A percentile compares a stretch with the other conserved stretches of the same genome.
These are phyloP conservation scores for Myrica gale DNA, from an alignment of 306 rosid species.

Conservation along the genomic window DNA sequence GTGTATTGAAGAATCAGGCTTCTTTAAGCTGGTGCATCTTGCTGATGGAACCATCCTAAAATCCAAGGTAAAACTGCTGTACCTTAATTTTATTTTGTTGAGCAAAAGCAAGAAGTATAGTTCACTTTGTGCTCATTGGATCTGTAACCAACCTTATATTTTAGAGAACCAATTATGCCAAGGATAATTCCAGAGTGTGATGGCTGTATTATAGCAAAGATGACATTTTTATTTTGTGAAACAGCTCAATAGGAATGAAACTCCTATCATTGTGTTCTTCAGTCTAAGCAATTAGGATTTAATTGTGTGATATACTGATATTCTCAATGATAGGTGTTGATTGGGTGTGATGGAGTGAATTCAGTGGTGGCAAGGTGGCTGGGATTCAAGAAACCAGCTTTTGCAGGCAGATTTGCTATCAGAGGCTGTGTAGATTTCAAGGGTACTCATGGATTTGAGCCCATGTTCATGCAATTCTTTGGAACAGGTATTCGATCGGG, in stretches of 20 bases:
- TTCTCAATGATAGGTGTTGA: constrained; percentile 13
- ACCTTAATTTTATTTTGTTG: background rate
- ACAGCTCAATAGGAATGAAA: background rate
- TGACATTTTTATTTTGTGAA: background rate
- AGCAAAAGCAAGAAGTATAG: background rate
- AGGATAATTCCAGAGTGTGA: background rate
- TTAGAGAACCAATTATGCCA: background rate
- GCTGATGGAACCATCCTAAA: constrained; percentile 8
- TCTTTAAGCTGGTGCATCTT: constrained; percentile 5
- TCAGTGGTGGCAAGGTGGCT: constrained; percentile 30
- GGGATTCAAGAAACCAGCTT: constrained; percentile 17
- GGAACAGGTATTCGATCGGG: constrained; percentile 38
- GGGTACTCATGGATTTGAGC: constrained; percentile 25
- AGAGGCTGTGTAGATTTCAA: constrained; percentile 8
- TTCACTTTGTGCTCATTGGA: background rate
- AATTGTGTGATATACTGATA: background rate
- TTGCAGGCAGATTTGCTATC: constrained; percentile 31
- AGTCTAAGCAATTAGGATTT: background rate
- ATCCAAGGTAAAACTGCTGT: background rate
- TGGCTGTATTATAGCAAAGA: background rate
- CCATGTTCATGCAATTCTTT: constrained; percentile 26
- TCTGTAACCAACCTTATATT: too few species aligned
- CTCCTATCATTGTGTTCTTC: background rate
- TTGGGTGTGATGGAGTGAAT: constrained; percentile 38
- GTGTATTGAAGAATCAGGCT: constrained; percentile 4